Base-by-base conservation (phyloP, 2,329 filamentous ascomycete species). In the Microcyclospora pomicola region DNA sequence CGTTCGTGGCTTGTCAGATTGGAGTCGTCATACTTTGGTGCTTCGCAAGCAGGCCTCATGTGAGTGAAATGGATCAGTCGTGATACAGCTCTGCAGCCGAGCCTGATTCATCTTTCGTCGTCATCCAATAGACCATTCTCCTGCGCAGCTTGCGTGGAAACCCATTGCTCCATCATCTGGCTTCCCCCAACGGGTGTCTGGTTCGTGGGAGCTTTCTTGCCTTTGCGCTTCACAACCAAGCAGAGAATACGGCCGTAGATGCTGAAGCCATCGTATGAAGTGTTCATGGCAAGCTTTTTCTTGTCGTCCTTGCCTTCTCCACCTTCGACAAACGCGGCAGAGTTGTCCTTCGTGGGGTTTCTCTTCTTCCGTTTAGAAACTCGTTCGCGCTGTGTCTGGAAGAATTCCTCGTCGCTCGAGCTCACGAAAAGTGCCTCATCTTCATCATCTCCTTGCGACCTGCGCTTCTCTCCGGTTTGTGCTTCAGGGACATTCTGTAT, bases 231-330 rank as follows among this genome's bases (percentile, higher is more conserved):
- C 59, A 98, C 79, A 7, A 98, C 81, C 41, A 98, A 69, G 60
- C 87, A 96, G 16, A 98, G 67, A 34, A 94, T 85, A 49, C 85
- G 81, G 9, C 91, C 86, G 62, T 94, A 93, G 54, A 98, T 95
- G 51, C 81, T 83, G 62, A 96, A 96, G 7, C 91, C 88, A 53
- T 96, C 86, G 61, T 96, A 98, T 11, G 77, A 79, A 16, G 88
- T 91, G 44, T 81, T 79, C 66, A 95, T 74, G 14, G 73, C 75
- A 50, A 93, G 64, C 59, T 95, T 96, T 67, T 98, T 95, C 64
- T 95, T 92, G 53, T 93, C 82, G 40, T 82, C 77, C 14, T n/a
- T 15, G 12, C 30, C 30, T 9, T 31, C 30, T 31, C 14, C 30
- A 9, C 42, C 49, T 9, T 42, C 46, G 9, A 40, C 46, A n/a